These are phyloP conservation scores for Trametes hirsuta DNA, from an alignment of 1,284 basidiomycete genomes.

Conservation along the genomic window DNA sequence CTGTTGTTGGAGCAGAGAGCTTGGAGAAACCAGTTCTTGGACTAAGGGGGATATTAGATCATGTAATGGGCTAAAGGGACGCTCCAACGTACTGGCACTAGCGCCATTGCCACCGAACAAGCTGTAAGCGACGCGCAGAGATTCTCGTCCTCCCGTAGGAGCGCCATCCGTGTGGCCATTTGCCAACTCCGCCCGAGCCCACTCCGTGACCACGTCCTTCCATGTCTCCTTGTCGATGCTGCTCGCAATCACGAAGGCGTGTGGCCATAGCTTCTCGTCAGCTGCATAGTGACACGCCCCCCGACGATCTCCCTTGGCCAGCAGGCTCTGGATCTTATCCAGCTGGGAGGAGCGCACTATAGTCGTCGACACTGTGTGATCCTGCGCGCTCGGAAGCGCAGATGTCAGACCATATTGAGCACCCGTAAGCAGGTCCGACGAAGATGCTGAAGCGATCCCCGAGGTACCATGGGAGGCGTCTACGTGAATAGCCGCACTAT, in stretches of 20 bases:
- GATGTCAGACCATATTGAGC: slow-evolving; percentile 27
- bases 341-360: slow-evolving; percentile 61
- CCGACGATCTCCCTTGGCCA: slow-evolving; percentile 83
- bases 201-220: slow-evolving; percentile 89
- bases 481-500: slow-evolving; percentile 28
- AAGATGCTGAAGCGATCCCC: slow-evolving; percentile 23
- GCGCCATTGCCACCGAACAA: slow-evolving; percentile 86
- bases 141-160: slow-evolving; percentile 60
- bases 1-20: slow-evolving; percentile 45
- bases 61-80: not conserved
- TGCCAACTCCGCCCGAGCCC: slow-evolving; percentile 81
- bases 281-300: slow-evolving; percentile 90
- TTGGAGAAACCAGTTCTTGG: slow-evolving; percentile 74
- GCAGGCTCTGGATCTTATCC: slow-evolving; percentile 78
- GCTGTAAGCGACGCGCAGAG: slow-evolving; percentile 83
- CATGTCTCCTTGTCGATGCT: slow-evolving; percentile 93
- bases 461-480: slow-evolving; percentile 25
- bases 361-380: slow-evolving; percentile 28
- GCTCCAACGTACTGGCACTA: slow-evolving; percentile 59
- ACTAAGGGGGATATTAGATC: slow-evolving; percentile 47
- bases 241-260: slow-evolving; percentile 95
- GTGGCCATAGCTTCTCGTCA: slow-evolving; percentile 90
- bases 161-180: slow-evolving; percentile 29
- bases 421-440: slow-evolving; percentile 28
- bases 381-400: slow-evolving; percentile 22